phyloP scores from a whole-genome alignment of 2,329 filamentous ascomycete genomes.

The Emergomyces orientalis region DNA sequence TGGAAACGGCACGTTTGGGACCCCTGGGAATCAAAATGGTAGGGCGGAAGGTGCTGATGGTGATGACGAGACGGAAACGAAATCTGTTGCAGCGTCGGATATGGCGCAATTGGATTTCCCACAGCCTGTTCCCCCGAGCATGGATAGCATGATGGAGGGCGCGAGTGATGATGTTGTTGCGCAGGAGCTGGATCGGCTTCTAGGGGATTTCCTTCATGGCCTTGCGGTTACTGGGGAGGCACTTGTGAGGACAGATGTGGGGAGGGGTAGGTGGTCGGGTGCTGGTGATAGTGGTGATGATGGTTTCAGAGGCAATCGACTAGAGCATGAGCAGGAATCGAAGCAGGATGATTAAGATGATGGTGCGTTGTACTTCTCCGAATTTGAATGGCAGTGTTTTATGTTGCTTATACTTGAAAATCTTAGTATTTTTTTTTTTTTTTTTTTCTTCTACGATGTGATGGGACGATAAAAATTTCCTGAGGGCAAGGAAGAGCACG shows the following conservation, averaged over 20 bases:
- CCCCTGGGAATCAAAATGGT: background rate
- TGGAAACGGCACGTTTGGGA: background rate
- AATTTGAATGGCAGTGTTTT: background rate
- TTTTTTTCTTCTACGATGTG: too few relatives aligned
- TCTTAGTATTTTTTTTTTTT: background rate
- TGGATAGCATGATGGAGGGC: slow-evolving; percentile 31
- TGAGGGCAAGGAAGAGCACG: too few relatives aligned
- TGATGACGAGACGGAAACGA: background rate
- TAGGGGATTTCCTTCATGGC: slow-evolving; percentile 33
- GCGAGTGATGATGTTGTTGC: slow-evolving; percentile 30
- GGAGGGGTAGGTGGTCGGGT: slow-evolving; percentile 1
- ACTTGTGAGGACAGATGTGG: slow-evolving; percentile 16
- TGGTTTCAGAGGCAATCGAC: background rate
- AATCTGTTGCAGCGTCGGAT: background rate
- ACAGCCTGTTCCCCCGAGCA: slow-evolving; percentile 29
- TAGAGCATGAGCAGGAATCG: background rate
- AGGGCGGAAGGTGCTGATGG: background rate
- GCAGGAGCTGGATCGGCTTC: slow-evolving; percentile 33
- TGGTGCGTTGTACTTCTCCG: background rate
- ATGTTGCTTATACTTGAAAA: background rate
- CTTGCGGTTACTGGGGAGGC: slow-evolving; percentile 31
- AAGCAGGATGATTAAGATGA: background rate
- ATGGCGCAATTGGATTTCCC: slow-evolving; percentile 24
- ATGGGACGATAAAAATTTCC: too few relatives aligned
- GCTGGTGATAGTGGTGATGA: background rate